These are phyloP conservation scores for Yamadazyma trypodendri DNA, from an alignment of 1,139 yeast genomes.

Conservation along the genomic window DNA sequence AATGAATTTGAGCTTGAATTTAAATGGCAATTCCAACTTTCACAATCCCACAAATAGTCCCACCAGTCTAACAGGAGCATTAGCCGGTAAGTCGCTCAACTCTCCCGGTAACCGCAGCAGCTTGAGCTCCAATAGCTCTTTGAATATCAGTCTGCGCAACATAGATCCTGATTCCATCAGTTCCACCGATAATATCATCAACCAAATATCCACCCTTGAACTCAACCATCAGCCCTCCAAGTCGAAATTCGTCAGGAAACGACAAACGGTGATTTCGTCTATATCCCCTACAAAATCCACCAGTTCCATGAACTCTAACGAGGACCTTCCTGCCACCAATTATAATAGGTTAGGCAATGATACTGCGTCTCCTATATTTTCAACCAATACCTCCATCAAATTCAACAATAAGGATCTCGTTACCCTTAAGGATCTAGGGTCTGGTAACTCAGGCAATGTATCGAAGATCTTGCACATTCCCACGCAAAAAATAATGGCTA, in stretches of 20 bases:
- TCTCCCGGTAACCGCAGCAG: slow-evolving; percentile 9
- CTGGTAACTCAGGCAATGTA: slow-evolving; percentile 94
- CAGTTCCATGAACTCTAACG: slow-evolving; percentile 17
- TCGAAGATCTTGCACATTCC: slow-evolving; percentile 87
- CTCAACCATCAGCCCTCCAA: slow-evolving; percentile 19
- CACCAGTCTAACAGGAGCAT: slow-evolving; percentile 2
- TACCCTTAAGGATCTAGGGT: slow-evolving; percentile 74
- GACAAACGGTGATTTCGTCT: slow-evolving; percentile 46
- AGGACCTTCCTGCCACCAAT: slow-evolving; percentile 7
- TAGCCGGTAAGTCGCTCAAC: neutral
- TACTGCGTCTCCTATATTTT: slow-evolving; percentile 32
- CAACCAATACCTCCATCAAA: slow-evolving; percentile 40
- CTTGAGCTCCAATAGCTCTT: slow-evolving; percentile 8
- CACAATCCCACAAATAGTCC: slow-evolving; percentile 2
- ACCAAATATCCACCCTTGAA: slow-evolving; percentile 34
- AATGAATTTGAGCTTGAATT: slow-evolving; percentile 17
- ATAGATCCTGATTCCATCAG: slow-evolving; percentile 30
- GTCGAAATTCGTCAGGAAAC: slow-evolving; percentile 20
- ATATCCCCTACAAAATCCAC: slow-evolving; percentile 44
- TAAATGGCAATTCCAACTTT: slow-evolving; percentile 12
- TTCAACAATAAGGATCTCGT: slow-evolving; percentile 69
- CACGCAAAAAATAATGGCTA: slow-evolving; percentile 85
- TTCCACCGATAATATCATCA: slow-evolving; percentile 24
- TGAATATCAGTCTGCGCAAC: slow-evolving; percentile 24
- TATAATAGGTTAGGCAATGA: slow-evolving; percentile 6